Percentiles rank a stretch among this genome's conserved stretches.
These are phyloP conservation scores for Xanthoconium purpureum DNA, from an alignment of 768 basidiomycete species.

Conservation along the genomic window DNA sequence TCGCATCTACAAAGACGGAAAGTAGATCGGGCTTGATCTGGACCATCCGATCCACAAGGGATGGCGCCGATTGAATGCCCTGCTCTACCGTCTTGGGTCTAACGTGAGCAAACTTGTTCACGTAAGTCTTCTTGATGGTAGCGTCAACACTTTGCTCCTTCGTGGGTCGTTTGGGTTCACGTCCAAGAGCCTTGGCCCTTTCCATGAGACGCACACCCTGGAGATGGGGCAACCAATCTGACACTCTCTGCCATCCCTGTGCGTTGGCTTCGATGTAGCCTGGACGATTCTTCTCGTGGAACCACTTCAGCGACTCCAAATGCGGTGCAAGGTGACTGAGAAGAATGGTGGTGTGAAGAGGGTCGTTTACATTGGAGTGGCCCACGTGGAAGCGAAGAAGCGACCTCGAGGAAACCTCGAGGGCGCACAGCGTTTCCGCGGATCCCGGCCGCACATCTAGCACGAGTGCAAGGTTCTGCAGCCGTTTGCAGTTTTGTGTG, in stretches of 20 bases:
- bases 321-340: slow-evolving; percentile 76
- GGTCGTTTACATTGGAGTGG: slow-evolving; percentile 68
- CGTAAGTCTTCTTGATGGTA: slow-evolving; percentile 38
- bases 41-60: slow-evolving; percentile 36
- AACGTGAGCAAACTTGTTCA: slow-evolving; percentile 42
- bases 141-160: slow-evolving; percentile 52
- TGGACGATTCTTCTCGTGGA: slow-evolving; percentile 73
- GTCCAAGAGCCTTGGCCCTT: slow-evolving; percentile 40
- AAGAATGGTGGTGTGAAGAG: slow-evolving; percentile 66
- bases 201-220: slow-evolving; percentile 65
- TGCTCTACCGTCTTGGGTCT: slow-evolving; percentile 35
- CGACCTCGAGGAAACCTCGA: slow-evolving; percentile 56
- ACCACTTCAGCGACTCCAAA: slow-evolving; percentile 69
- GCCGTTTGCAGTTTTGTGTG: slow-evolving; percentile 51
- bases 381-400: slow-evolving; percentile 71
- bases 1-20: slow-evolving; percentile 51
- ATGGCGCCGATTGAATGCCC: slow-evolving; percentile 38
- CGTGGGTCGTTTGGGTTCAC: slow-evolving; percentile 16
- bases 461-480: slow-evolving; percentile 66
- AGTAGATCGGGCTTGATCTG: slow-evolving; percentile 38
- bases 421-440: slow-evolving; percentile 44
- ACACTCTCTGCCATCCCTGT: slow-evolving; percentile 64
- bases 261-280: slow-evolving; percentile 68
- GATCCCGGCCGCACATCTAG: slow-evolving; percentile 53
- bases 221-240: slow-evolving; percentile 68